phyloP scores from a whole-genome alignment of 257 asterid genomes.

The Eustoma russellianum region DNA sequence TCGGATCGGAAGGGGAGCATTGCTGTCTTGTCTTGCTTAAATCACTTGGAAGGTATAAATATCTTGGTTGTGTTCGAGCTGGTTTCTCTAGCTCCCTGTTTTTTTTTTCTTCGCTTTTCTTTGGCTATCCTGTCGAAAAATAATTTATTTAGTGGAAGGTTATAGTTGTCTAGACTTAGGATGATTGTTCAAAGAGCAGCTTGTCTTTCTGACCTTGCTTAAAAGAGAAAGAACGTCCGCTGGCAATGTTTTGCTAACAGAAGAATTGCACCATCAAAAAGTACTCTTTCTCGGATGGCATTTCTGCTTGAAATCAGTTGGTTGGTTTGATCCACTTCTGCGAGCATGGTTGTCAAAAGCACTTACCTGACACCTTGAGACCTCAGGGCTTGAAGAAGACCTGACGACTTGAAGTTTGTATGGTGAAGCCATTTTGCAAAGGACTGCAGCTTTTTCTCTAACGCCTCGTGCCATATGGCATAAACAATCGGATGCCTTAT shows the following conservation, averaged over 20 bases:
- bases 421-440: too few relatives aligned
- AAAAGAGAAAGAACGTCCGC: neutral
- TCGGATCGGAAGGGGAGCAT: conserved; percentile 85
- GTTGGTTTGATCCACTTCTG: neutral
- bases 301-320: neutral
- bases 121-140: neutral
- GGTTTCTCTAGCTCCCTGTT: neutral
- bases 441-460: too few relatives aligned
- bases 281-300: neutral
- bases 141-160: too few relatives aligned
- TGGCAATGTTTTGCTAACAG: neutral
- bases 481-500: too few relatives aligned
- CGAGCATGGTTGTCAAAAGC: too few relatives aligned
- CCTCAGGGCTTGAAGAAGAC: too few relatives aligned
- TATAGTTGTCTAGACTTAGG: too few relatives aligned
- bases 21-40: conserved; percentile 68
- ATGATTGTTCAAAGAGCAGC: too few relatives aligned
- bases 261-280: neutral
- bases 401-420: too few relatives aligned
- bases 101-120: neutral
- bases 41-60: conserved; percentile 57
- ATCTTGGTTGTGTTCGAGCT: neutral
- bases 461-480: too few relatives aligned
- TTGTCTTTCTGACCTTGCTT: neutral
- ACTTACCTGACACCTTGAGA: too few relatives aligned